phyloP scores from a whole-genome alignment of 139 green algal species.

The Zygnema cylindricum region DNA sequence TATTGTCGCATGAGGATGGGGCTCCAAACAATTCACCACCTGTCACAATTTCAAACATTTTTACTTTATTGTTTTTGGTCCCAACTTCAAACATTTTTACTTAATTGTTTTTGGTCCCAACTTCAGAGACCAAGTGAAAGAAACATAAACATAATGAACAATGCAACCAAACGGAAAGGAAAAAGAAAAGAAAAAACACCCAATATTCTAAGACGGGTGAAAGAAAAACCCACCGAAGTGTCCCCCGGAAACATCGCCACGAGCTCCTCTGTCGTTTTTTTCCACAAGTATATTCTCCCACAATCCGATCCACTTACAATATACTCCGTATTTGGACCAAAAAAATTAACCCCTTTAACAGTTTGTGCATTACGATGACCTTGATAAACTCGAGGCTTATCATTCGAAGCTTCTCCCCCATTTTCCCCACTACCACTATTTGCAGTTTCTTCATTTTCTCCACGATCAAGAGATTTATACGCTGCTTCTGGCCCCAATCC shows the following conservation, averaged over 20 bases:
- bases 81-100: background rate
- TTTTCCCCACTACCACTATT: background rate
- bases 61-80: background rate
- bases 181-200: slow-evolving; percentile 6
- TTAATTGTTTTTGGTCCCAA: background rate
- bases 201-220: background rate
- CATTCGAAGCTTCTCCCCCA: background rate
- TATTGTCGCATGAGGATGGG: slow-evolving; percentile 53
- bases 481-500: no score
- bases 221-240: slow-evolving; percentile 30
- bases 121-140: background rate
- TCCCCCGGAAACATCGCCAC: slow-evolving; percentile 57
- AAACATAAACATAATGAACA: no score
- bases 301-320: slow-evolving; percentile 63
- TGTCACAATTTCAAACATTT: slow-evolving; percentile 8
- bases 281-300: slow-evolving; percentile 63
- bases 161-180: no score
- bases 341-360: slow-evolving; percentile 68
- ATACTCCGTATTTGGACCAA: slow-evolving; percentile 55
- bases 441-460: background rate
- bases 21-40: slow-evolving; percentile 64
- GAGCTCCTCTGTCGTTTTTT: slow-evolving; percentile 41
- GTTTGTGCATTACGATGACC: slow-evolving; percentile 72
- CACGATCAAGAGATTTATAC: no score
- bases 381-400: slow-evolving; percentile 56